A percentile compares a stretch with the other conserved stretches of the same genome.
These are phyloP conservation scores for Blastobotrys robertii DNA, from an alignment of 805 yeast species.

Conservation along the genomic window DNA sequence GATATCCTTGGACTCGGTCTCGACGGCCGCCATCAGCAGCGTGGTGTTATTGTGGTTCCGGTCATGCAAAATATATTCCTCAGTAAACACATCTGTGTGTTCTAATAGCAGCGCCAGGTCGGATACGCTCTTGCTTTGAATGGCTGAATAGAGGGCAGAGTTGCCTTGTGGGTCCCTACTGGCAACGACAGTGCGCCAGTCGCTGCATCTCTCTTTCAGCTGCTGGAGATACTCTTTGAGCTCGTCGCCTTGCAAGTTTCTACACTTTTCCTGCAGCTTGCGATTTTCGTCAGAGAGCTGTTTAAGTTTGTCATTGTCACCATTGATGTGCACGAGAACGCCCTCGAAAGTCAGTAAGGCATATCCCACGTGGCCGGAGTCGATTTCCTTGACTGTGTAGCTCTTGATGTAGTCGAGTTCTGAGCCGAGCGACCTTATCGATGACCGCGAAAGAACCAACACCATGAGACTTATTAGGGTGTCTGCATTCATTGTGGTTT, in stretches of 20 bases:
- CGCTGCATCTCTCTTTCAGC: not conserved
- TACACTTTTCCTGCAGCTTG: constrained; percentile 37
- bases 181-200: constrained; percentile 22
- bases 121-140: constrained; percentile 37
- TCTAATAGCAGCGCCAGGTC: constrained; percentile 40
- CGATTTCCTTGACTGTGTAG: constrained; percentile 42
- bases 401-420: constrained; percentile 58
- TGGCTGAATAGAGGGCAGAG: constrained; percentile 57
- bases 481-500: constrained; percentile 60
- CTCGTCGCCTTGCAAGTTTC: constrained; percentile 32
- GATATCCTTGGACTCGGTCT: constrained; percentile 39
- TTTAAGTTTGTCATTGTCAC: constrained; percentile 32
- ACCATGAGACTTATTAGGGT: constrained; percentile 63
- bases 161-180: constrained; percentile 52
- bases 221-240: constrained; percentile 2
- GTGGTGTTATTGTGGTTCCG: constrained; percentile 43
- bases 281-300: constrained; percentile 39
- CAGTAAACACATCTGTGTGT: constrained; percentile 41
- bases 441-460: constrained; percentile 57
- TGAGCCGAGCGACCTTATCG: constrained; percentile 46
- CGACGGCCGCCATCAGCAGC: constrained; percentile 53
- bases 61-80: constrained; percentile 63
- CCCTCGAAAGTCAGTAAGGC: constrained; percentile 79
- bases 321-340: constrained; percentile 54
- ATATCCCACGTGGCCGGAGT: constrained; percentile 60